phyloP scores from a whole-genome alignment of 768 basidiomycete species.

The Scleroderma citrinum region DNA sequence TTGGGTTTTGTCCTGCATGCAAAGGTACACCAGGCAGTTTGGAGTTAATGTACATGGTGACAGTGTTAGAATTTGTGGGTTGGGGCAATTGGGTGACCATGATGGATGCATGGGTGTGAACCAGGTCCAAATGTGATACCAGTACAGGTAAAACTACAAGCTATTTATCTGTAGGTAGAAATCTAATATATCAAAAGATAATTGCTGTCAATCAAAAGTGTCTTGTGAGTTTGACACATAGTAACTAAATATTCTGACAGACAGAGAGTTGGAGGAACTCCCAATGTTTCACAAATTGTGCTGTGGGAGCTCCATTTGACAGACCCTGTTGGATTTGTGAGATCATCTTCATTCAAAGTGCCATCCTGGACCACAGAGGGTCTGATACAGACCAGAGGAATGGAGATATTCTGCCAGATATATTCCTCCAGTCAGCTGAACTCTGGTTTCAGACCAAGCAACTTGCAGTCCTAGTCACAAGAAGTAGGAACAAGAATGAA shows the following conservation, averaged over 20 bases:
- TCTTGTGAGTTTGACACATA: too few relatives aligned
- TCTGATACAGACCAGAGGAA: slow-evolving; percentile 95
- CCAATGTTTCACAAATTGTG: slow-evolving; percentile 98
- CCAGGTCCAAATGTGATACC: too few relatives aligned
- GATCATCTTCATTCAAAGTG: slow-evolving; percentile 96
- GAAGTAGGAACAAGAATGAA: slow-evolving; percentile 1
- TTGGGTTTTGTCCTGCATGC: slow-evolving; percentile 86
- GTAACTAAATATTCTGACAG: too few relatives aligned
- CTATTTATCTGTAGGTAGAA: too few relatives aligned
- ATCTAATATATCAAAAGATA: too few relatives aligned
- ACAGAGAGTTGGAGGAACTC: slow-evolving; percentile 90
- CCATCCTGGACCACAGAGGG: slow-evolving; percentile 97
- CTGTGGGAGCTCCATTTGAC: slow-evolving; percentile 79
- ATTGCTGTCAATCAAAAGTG: too few relatives aligned
- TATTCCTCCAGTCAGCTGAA: slow-evolving; percentile 94
- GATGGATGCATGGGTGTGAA: too few relatives aligned
- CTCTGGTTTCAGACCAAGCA: slow-evolving; percentile 83
- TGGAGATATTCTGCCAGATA: slow-evolving; percentile 98
- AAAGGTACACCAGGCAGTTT: slow-evolving; percentile 91
- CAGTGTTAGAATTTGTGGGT: too few relatives aligned
- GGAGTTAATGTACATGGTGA: slow-evolving; percentile 98
- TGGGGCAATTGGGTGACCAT: too few relatives aligned
- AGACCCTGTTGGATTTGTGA: slow-evolving; percentile 90
- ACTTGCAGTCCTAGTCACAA: slow-evolving; percentile 75
- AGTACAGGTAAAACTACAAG: too few relatives aligned